A percentile compares a stretch with the other conserved stretches of the same genome.
phyloP scores from a whole-genome alignment of 345 rosid genomes.

The Rhodomyrtus tomentosa region DNA sequence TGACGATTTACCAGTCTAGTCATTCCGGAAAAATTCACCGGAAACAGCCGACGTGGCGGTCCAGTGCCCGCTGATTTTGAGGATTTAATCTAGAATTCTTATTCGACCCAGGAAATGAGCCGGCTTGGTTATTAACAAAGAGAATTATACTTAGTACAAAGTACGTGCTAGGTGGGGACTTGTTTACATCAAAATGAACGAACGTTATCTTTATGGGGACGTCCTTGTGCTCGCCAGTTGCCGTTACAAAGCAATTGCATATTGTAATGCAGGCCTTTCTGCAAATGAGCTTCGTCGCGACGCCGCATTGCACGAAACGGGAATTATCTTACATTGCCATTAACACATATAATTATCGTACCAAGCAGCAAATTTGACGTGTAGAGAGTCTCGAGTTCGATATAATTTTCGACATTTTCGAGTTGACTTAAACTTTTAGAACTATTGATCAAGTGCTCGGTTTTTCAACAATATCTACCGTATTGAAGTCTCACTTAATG shows the following conservation, averaged over 20 bases:
- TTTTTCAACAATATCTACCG: neutral
- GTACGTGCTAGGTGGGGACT: too few species aligned
- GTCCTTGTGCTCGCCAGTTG: neutral
- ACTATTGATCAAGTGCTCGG: neutral
- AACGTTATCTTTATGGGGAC: neutral
- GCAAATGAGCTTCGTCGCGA: neutral
- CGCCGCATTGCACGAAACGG: neutral
- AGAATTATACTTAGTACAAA: too few species aligned
- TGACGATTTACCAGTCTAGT: too few species aligned
- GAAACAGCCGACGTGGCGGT: too few species aligned
- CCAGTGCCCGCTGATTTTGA: too few species aligned
- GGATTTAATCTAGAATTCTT: neutral
- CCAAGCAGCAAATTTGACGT: too few species aligned
- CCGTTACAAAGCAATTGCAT: neutral
- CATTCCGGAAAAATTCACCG: rapidly evolving
- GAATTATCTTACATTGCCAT: neutral
- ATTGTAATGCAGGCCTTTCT: neutral
- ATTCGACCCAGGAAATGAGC: neutral
- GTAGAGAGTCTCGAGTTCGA: neutral
- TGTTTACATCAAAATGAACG: neutral
- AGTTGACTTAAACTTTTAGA: neutral
- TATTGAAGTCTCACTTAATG: neutral
- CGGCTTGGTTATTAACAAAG: neutral
- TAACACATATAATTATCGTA: too few species aligned
- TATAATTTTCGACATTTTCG: neutral